phyloP scores from a whole-genome alignment of 73 alveolate genomes.

The Paramecium sexaurelia region DNA sequence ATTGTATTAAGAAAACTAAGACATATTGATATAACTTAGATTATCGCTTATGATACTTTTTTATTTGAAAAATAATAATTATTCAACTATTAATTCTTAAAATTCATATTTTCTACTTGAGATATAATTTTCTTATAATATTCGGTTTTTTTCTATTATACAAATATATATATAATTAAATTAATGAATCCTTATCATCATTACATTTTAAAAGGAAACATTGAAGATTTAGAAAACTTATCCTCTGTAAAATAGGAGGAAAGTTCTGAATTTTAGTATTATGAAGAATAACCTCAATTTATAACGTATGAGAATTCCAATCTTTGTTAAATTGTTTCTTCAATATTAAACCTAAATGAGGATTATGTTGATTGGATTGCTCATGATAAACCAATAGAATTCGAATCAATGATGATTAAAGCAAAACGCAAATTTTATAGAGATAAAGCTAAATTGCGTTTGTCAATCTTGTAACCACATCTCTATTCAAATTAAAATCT shows the following conservation, averaged over 20 bases:
- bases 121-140: neutral
- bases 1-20: neutral
- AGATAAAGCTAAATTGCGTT: constrained; percentile 33
- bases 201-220: neutral
- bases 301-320: constrained; percentile 33
- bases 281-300: neutral
- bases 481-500: neutral
- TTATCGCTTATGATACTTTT: neutral
- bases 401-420: neutral
- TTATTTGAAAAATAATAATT: neutral
- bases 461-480: neutral
- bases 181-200: constrained; percentile 24
- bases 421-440: constrained; percentile 22
- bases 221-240: neutral
- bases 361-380: constrained; percentile 52
- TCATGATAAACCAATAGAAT: neutral
- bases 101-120: neutral
- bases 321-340: neutral
- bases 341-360: neutral
- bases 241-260: constrained; percentile 36
- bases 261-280: constrained; percentile 3
- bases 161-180: neutral
- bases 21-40: neutral
- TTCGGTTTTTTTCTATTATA: neutral
- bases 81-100: neutral